These are phyloP conservation scores for Coccomyxa sp. DNA, from an alignment of 139 green algal species.

Conservation along the genomic window DNA sequence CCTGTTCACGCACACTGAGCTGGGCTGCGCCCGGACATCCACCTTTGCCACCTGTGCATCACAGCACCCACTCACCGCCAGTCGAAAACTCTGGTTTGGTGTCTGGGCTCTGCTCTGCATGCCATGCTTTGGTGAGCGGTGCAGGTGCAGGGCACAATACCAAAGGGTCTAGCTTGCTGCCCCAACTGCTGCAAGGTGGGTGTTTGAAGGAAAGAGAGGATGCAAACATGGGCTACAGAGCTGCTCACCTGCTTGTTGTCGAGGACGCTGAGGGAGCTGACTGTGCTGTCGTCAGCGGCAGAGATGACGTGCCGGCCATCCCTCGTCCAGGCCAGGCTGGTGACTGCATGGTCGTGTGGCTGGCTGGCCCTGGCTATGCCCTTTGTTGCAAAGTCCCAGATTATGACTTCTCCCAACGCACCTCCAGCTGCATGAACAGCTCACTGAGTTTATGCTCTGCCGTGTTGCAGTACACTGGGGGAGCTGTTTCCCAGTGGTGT, in stretches of 20 bases:
- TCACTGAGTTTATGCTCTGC: neutral
- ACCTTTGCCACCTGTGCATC: no score
- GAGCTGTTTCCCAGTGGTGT: neutral
- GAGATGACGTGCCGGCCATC: slow-evolving; percentile 60
- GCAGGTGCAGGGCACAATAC: no score
- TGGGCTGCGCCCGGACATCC: slow-evolving; percentile 3
- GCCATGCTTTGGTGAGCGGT: no score
- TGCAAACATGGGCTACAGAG: no score
- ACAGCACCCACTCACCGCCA: no score
- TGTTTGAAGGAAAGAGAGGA: no score
- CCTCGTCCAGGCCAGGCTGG: slow-evolving; percentile 64
- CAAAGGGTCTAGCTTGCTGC: no score
- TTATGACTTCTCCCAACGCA: slow-evolving; percentile 60
- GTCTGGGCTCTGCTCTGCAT: no score
- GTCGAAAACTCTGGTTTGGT: no score
- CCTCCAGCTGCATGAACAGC: slow-evolving; percentile 59
- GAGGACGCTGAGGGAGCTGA: slow-evolving; percentile 68
- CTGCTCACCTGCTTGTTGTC: slow-evolving; percentile 3
- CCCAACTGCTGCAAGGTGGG: no score
- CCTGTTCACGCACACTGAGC: slow-evolving; percentile 23
- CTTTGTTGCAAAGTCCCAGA: slow-evolving; percentile 86
- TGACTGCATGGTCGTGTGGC: slow-evolving; percentile 46
- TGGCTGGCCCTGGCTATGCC: slow-evolving; percentile 43
- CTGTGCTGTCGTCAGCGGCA: slow-evolving; percentile 33
- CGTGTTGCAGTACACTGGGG: neutral